A percentile compares a stretch with the other conserved stretches of the same genome.
Conservation (phyloP, 177 flowering plant species). For the Vitis hybrid region DNA sequence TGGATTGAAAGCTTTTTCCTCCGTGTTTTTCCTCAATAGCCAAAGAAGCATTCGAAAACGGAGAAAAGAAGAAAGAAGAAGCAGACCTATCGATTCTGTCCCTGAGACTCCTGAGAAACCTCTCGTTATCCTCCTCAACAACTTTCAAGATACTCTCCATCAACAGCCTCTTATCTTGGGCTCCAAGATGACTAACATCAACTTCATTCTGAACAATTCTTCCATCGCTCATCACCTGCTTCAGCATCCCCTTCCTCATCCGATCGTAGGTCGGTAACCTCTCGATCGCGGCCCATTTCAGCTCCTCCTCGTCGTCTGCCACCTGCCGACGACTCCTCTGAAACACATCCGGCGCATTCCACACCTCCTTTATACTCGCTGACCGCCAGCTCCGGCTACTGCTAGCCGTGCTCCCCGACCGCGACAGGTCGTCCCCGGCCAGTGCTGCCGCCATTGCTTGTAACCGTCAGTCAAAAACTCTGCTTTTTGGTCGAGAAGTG, state of each 20-base stretch:
- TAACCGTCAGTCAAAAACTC: too few species aligned
- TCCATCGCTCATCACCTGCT: constrained; percentile 22
- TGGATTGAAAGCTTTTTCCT: too few species aligned
- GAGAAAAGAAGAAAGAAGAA: background rate
- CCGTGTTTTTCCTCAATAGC: too few species aligned
- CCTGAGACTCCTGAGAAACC: constrained; percentile 27
- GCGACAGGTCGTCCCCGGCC: too few species aligned
- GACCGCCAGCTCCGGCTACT: too few species aligned
- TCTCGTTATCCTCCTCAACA: constrained; percentile 40
- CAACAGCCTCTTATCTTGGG: constrained; percentile 21
- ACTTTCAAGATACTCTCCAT: constrained; percentile 25
- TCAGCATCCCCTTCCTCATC: constrained; percentile 32
- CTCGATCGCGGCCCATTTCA: constrained; percentile 44
- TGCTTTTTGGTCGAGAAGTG: too few species aligned
- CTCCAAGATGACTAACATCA: constrained; percentile 26
- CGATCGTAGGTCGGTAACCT: constrained; percentile 39
- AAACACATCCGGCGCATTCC: background rate
- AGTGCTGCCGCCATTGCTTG: too few species aligned
- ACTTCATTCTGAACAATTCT: constrained; percentile 14
- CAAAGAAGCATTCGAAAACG: background rate
- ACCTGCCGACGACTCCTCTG: constrained; percentile 16
- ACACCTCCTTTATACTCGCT: too few species aligned
- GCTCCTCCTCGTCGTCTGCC: constrained; percentile 29
- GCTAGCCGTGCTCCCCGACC: too few species aligned
- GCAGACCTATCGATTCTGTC: constrained; percentile 26